Evolutionary conservation across 495 filamentous ascomycete species (phyloP).

Genomic region (Penicillium pancosmium): DNA sequence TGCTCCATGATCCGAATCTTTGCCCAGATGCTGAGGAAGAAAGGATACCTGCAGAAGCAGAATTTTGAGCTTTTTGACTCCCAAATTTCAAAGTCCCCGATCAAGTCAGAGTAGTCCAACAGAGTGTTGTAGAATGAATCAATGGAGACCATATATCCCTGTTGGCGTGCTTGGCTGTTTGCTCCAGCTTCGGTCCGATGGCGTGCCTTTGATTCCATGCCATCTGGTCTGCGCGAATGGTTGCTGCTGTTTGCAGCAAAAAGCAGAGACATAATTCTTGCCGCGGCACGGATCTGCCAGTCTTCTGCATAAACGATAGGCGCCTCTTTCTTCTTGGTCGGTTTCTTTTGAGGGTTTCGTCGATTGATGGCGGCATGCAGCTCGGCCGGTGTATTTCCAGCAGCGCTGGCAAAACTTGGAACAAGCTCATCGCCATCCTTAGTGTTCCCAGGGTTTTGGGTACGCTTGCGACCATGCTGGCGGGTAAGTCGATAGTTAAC

Average conservation of each 20-base stretch:
- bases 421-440: conserved; percentile 66
- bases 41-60: conserved; percentile 92
- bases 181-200: conserved; percentile 29
- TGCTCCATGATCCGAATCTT: conserved; percentile 93
- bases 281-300: conserved; percentile 87
- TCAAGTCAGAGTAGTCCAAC: conserved; percentile 82
- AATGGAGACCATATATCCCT: conserved; percentile 70
- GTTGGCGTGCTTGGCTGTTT: conserved; percentile 46
- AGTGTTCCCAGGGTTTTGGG: conserved; percentile 37
- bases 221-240: conserved; percentile 36
- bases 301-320: conserved; percentile 75
- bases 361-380: conserved; percentile 78
- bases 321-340: conserved; percentile 47
- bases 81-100: conserved; percentile 89
- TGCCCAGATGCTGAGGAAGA: conserved; percentile 89
- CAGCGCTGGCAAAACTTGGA: conserved; percentile 66
- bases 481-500: conserved; percentile 79
- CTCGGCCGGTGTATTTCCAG: conserved; percentile 64
- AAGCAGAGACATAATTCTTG: conserved; percentile 78
- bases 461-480: conserved; percentile 69
- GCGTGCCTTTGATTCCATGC: conserved; percentile 16
- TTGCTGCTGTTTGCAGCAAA: conserved; percentile 79
- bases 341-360: conserved; percentile 50
- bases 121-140: conserved; percentile 87
- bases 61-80: conserved; percentile 75